phyloP scores from a whole-genome alignment of 129 eudicot genomes.

The Pulicaria dysenterica region DNA sequence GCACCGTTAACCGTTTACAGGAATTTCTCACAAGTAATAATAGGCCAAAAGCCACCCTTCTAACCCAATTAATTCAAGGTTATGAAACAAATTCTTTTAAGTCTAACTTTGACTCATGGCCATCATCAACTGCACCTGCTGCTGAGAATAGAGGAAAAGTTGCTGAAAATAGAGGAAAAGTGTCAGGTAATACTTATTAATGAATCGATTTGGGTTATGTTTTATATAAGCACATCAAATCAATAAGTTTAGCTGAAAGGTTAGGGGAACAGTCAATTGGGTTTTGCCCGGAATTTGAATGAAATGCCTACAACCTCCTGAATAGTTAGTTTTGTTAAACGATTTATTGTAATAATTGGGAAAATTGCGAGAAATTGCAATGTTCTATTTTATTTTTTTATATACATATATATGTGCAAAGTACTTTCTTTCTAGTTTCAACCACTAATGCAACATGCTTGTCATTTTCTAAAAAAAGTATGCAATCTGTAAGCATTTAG shows the following conservation, averaged over 20 bases:
- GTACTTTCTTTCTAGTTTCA: not conserved
- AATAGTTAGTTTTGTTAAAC: not conserved
- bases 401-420: not conserved
- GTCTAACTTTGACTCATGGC: constrained; percentile 98
- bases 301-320: not conserved
- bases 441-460: not conserved
- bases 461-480: not conserved
- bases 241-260: too few relatives aligned
- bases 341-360: not conserved
- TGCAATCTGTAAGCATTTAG: not conserved
- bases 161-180: constrained; percentile 93
- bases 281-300: not conserved
- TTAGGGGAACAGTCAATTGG: not conserved
- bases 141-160: constrained; percentile 96
- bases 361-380: not conserved
- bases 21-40: constrained; percentile 71
- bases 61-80: constrained; percentile 92
- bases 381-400: not conserved
- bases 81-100: constrained; percentile 89
- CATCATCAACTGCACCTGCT: constrained; percentile 78
- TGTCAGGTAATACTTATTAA: constrained; percentile 61
- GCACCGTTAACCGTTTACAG: constrained; percentile 43
- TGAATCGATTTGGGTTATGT: not conserved
- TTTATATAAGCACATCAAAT: not conserved
- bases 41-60: constrained; percentile 88